phyloP scores from a whole-genome alignment of 495 filamentous ascomycete species.

The Annulohypoxylon bovei region DNA sequence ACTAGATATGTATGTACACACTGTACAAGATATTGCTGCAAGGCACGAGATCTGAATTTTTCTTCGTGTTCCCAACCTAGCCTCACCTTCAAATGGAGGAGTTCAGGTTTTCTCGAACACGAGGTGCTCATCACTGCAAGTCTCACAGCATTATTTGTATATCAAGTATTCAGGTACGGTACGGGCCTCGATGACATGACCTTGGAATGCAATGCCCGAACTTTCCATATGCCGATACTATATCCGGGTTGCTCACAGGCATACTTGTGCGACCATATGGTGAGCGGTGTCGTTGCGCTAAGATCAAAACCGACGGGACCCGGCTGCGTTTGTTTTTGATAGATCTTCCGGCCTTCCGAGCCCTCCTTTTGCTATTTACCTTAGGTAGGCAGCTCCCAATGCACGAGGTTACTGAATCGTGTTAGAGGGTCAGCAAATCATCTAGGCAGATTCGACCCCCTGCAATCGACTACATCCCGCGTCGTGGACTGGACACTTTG shows the following conservation, averaged over 20 bases:
- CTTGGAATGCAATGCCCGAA: not conserved
- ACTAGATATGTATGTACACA: not conserved
- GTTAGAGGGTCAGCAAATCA: conserved; percentile 1
- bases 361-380: not conserved
- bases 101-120: conserved; percentile 15
- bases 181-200: conserved; percentile 2
- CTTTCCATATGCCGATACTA: conserved; percentile 3
- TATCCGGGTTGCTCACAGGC: conserved; percentile 7
- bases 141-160: conserved; percentile 1
- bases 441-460: not conserved
- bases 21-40: conserved; percentile 26
- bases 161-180: conserved; percentile 7
- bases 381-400: not conserved
- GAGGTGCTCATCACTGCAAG: conserved; percentile 3
- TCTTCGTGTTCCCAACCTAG: conserved; percentile 8
- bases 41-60: conserved; percentile 37
- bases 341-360: conserved; percentile 38
- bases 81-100: conserved; percentile 11
- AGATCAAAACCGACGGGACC: conserved; percentile 18
- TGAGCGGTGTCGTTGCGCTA: conserved; percentile 9
- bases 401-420: conserved; percentile 20
- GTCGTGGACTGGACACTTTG: not conserved
- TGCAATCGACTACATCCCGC: not conserved
- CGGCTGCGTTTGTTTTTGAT: conserved; percentile 28
- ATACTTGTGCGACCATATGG: not conserved